Percentiles rank a stretch among this genome's conserved stretches.
phyloP scores from a whole-genome alignment of 1,284 basidiomycete species.

The Cutaneotrichosporon sp. region DNA sequence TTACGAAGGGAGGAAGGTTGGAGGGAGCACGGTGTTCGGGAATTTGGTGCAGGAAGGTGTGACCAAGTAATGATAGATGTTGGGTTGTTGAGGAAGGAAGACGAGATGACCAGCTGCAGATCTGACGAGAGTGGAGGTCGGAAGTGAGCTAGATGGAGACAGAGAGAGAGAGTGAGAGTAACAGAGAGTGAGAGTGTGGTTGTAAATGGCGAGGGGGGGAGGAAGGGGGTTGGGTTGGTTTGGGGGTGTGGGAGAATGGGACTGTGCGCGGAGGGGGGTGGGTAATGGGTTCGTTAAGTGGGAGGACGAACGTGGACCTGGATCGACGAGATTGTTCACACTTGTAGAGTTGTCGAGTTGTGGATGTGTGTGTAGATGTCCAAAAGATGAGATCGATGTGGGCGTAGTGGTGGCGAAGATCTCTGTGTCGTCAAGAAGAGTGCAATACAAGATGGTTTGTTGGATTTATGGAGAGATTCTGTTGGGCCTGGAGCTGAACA shows the following conservation, averaged over 20 bases:
- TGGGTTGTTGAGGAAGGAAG: neutral
- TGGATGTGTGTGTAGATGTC: neutral
- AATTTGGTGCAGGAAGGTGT: neutral
- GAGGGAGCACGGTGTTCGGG: neutral
- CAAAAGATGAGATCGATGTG: neutral
- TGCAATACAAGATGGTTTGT: neutral
- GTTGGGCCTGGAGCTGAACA: neutral
- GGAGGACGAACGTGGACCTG: neutral
- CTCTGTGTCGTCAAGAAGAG: conserved; percentile 30
- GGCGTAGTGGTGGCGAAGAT: conserved; percentile 13
- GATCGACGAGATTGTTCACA: neutral
- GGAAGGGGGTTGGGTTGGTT: neutral
- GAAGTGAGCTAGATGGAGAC: neutral
- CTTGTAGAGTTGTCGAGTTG: neutral
- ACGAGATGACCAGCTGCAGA: neutral
- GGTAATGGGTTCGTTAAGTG: neutral
- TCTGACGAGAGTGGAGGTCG: neutral
- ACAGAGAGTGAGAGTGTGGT: neutral
- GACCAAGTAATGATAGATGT: neutral
- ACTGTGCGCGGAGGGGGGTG: neutral
- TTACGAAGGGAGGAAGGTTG: neutral
- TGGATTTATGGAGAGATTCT: neutral
- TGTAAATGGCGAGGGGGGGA: neutral
- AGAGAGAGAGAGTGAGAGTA: neutral
- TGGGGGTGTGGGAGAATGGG: neutral